Evolutionary conservation across 2,329 filamentous ascomycete species (phyloP).

Genomic region (Fusarium fujikuroi): DNA sequence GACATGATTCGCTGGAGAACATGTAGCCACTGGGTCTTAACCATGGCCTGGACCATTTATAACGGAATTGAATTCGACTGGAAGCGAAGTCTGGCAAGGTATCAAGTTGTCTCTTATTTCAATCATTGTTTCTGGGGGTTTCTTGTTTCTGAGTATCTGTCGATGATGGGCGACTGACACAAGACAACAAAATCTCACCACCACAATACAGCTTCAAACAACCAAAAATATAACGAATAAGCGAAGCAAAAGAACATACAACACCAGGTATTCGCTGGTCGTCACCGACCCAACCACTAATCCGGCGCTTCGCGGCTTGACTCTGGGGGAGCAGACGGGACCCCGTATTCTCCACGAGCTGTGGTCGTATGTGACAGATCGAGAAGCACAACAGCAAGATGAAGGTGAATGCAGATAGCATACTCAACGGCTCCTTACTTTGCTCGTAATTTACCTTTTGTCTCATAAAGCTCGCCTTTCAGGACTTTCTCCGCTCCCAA

Average conservation of each 20-base stretch:
- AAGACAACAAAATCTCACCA: background rate
- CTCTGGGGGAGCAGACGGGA: constrained; percentile 30
- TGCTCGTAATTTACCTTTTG: background rate
- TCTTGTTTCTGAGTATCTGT: background rate
- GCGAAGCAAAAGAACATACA: constrained; percentile 19
- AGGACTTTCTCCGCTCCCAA: background rate
- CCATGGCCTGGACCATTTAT: background rate
- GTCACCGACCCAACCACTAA: constrained; percentile 33
- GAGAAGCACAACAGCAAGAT: background rate
- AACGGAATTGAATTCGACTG: background rate
- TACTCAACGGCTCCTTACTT: too few species aligned
- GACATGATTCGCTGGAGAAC: background rate
- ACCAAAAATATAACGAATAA: background rate
- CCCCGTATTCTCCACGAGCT: constrained; percentile 31
- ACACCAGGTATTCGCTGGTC: constrained; percentile 30
- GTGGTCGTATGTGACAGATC: constrained; percentile 17
- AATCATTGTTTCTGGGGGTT: background rate
- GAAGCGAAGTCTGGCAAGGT: background rate
- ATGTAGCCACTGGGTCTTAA: background rate
- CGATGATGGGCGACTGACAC: background rate
- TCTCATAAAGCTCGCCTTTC: background rate
- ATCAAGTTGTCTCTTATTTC: too few species aligned
- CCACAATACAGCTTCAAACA: background rate
- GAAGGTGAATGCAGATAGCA: background rate
- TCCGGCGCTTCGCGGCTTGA: constrained; percentile 26